A percentile compares a stretch with the other conserved stretches of the same genome.
phyloP scores from a whole-genome alignment of 495 filamentous ascomycete species.

The Elasticomyces elasticus region DNA sequence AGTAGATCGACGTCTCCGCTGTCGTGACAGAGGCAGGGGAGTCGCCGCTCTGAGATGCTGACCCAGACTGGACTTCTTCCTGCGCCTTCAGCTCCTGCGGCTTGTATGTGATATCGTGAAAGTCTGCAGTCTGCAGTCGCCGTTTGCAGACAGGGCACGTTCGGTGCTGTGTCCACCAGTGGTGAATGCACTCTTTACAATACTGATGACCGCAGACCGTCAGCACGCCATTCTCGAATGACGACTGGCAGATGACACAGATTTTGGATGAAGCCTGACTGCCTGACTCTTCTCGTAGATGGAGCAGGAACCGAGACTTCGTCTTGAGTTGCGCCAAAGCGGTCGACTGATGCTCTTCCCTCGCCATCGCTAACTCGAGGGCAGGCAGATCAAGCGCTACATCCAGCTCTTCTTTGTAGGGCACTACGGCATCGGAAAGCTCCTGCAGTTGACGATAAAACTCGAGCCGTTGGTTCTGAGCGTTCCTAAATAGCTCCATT shows the following conservation, averaged over 20 bases:
- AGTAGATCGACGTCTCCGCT: conserved; percentile 51
- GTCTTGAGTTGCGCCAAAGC: conserved; percentile 53
- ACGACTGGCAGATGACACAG: conserved; percentile 70
- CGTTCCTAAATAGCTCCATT: conserved; percentile 60
- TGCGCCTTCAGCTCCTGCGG: conserved; percentile 59
- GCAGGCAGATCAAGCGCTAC: conserved; percentile 35
- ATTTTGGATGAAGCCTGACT: conserved; percentile 47
- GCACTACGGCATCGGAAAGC: conserved; percentile 74
- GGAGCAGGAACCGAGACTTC: conserved; percentile 61
- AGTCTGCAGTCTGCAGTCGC: conserved; percentile 47
- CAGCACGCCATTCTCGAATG: conserved; percentile 68
- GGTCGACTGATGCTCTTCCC: conserved; percentile 41
- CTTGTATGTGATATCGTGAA: conserved; percentile 76
- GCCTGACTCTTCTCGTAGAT: conserved; percentile 48
- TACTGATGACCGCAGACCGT: conserved; percentile 87
- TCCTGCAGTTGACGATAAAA: conserved; percentile 83
- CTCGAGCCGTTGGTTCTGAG: conserved; percentile 72
- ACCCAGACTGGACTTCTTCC: conserved; percentile 44
- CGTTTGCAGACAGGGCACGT: conserved; percentile 57
- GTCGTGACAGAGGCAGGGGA: conserved; percentile 14
- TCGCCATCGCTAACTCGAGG: conserved; percentile 22
- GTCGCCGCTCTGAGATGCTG: conserved; percentile 7
- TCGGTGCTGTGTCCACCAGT: conserved; percentile 49
- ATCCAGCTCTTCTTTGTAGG: conserved; percentile 51
- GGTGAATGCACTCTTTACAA: conserved; percentile 70